Evolutionary conservation across 2,329 filamentous ascomycete genomes (phyloP).

Genomic region (Trichoderma pleuroti): DNA sequence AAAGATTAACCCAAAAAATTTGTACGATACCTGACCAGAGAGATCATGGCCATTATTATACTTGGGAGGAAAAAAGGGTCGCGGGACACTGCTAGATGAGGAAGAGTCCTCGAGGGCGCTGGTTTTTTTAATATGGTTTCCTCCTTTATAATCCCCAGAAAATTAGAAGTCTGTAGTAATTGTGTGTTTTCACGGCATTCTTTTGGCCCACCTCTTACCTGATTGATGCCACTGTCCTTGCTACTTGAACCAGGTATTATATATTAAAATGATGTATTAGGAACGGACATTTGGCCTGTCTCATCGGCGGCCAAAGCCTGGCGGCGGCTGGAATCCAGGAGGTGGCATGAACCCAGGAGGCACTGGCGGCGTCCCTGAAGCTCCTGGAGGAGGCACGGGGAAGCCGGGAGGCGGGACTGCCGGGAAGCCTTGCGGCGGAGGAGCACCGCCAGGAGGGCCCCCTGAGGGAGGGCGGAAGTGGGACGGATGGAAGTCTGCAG

Average conservation of each 20-base stretch:
- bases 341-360: conserved; percentile 42
- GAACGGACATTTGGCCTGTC: not conserved
- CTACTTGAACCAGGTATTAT: not conserved
- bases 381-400: conserved; percentile 35
- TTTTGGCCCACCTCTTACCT: conserved; percentile 10
- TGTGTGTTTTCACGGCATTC: not conserved
- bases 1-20: not conserved
- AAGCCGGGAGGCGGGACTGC: conserved; percentile 40
- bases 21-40: conserved; percentile 29
- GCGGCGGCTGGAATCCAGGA: conserved; percentile 46
- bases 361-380: conserved; percentile 35
- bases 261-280: not conserved
- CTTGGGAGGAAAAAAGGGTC: not conserved
- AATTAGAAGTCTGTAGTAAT: conserved; percentile 8
- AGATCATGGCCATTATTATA: conserved; percentile 18
- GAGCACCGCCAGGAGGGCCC: conserved; percentile 35
- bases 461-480: conserved; percentile 32
- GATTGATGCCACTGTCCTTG: not conserved
- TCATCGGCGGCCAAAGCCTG: conserved; percentile 41
- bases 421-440: conserved; percentile 39
- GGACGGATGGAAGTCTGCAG: conserved; percentile 47
- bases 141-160: not conserved
- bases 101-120: conserved; percentile 10
- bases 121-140: not conserved
- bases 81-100: conserved; percentile 4